Evolutionary conservation across 2,329 filamentous ascomycete genomes (phyloP).

Genomic region (Corinectria fuckeliana): DNA sequence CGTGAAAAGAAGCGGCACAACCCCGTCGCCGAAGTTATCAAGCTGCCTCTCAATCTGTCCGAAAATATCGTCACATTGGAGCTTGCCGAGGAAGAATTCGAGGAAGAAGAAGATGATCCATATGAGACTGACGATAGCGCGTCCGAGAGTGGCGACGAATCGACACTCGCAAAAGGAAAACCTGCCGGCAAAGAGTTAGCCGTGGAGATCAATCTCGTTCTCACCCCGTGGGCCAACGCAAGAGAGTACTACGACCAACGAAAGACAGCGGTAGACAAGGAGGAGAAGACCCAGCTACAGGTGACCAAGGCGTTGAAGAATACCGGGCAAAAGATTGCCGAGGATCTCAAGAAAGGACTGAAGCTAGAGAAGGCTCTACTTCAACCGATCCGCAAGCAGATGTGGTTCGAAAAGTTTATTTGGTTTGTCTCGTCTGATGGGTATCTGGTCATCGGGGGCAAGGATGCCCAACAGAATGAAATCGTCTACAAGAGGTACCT

Average conservation of each 20-base stretch:
- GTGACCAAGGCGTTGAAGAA: constrained; percentile 85
- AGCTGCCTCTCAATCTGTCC: constrained; percentile 84
- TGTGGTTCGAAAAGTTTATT: constrained; percentile 97
- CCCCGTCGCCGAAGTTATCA: constrained; percentile 85
- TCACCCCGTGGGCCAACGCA: constrained; percentile 89
- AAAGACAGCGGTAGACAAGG: constrained; percentile 82
- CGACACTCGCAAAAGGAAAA: constrained; percentile 47
- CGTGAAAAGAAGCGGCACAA: constrained; percentile 83
- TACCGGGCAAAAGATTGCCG: constrained; percentile 85
- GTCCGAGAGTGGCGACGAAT: constrained; percentile 42
- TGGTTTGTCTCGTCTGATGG: constrained; percentile 97
- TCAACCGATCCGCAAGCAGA: constrained; percentile 79
- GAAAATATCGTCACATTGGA: constrained; percentile 87
- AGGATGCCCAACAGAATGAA: constrained; percentile 89
- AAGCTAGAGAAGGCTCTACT: constrained; percentile 92
- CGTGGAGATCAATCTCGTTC: constrained; percentile 83
- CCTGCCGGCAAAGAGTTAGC: constrained; percentile 62
- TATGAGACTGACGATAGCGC: constrained; percentile 74
- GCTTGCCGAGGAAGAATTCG: constrained; percentile 72
- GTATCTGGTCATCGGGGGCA: constrained; percentile 88
- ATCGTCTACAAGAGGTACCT: constrained; percentile 88
- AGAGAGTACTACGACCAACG: constrained; percentile 91
- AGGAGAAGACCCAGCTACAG: constrained; percentile 84
- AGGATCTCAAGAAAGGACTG: constrained; percentile 84
- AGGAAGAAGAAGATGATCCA: constrained; percentile 64